Evolutionary conservation across 768 basidiomycete genomes (phyloP).

Genomic region (Goffeauzyma gilvescens): DNA sequence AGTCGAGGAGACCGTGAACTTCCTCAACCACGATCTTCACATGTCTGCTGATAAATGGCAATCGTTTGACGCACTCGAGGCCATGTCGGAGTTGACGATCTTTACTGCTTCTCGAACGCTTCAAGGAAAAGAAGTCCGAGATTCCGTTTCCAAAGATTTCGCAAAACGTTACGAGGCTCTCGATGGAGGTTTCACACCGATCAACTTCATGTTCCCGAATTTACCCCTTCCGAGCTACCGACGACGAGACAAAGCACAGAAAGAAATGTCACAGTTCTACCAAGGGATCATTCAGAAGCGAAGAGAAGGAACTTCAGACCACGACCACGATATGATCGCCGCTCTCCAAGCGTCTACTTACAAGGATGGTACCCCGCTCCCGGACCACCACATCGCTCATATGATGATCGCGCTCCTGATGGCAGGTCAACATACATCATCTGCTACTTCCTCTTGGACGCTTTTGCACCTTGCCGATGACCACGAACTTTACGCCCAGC

Average conservation of each 20-base stretch:
- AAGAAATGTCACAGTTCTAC: slow-evolving; percentile 86
- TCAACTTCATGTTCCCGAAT: slow-evolving; percentile 89
- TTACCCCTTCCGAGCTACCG: slow-evolving; percentile 79
- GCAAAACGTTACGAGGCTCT: slow-evolving; percentile 68
- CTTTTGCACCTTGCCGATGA: slow-evolving; percentile 68
- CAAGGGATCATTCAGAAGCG: slow-evolving; percentile 60
- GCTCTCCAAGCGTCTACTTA: slow-evolving; percentile 69
- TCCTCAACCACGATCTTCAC: slow-evolving; percentile 45
- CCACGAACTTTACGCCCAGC: slow-evolving; percentile 50
- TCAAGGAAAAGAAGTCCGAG: slow-evolving; percentile 78
- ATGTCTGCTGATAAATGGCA: slow-evolving; percentile 36
- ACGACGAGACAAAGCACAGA: slow-evolving; percentile 69
- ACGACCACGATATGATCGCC: slow-evolving; percentile 80
- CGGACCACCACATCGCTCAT: slow-evolving; percentile 84
- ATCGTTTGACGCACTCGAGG: slow-evolving; percentile 46
- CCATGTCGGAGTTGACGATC: slow-evolving; percentile 75
- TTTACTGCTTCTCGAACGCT: slow-evolving; percentile 82
- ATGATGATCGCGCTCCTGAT: slow-evolving; percentile 97
- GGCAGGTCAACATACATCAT: slow-evolving; percentile 98
- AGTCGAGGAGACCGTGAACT: slow-evolving; percentile 44
- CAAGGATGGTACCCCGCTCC: slow-evolving; percentile 54
- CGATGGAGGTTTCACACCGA: slow-evolving; percentile 85
- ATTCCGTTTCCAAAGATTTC: slow-evolving; percentile 58
- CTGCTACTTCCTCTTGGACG: slow-evolving; percentile 76
- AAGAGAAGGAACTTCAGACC: slow-evolving; percentile 39